Percentiles rank a stretch among this genome's conserved stretches.
These are phyloP conservation scores for Corymbia citriodora DNA, from an alignment of 441 rosid species.

Conservation along the genomic window DNA sequence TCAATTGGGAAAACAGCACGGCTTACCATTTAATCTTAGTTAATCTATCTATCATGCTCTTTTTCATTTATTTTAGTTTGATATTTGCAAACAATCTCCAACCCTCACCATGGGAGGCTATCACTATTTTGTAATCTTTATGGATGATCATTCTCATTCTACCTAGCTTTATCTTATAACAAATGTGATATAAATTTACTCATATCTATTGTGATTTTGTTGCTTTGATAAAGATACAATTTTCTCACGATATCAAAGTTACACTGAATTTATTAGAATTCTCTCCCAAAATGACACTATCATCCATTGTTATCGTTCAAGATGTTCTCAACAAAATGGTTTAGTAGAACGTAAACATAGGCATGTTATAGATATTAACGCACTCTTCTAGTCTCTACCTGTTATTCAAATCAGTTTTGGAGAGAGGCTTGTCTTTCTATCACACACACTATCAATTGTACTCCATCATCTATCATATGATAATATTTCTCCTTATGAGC, in stretches of 20 bases:
- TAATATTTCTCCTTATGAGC: background rate
- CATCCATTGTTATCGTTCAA: background rate
- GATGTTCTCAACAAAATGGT: background rate
- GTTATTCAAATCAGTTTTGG: background rate
- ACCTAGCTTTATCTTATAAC: background rate
- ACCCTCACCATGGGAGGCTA: background rate
- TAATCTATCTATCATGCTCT: background rate
- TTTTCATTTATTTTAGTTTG: background rate
- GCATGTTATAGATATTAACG: background rate
- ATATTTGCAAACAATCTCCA: background rate
- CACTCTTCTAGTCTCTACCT: background rate
- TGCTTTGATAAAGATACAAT: background rate
- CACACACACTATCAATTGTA: background rate
- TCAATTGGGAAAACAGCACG: background rate
- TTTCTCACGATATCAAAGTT: background rate
- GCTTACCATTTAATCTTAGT: background rate
- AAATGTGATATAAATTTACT: background rate
- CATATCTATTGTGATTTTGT: background rate
- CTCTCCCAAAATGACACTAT: background rate
- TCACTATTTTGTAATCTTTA: background rate
- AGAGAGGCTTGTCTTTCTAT: background rate
- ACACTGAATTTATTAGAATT: too few species aligned
- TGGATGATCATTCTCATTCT: background rate
- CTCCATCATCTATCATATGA: background rate
- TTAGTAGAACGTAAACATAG: background rate